Evolutionary conservation across 305 asterid genomes (phyloP).

Genomic region (Solanum hybrid): DNA sequence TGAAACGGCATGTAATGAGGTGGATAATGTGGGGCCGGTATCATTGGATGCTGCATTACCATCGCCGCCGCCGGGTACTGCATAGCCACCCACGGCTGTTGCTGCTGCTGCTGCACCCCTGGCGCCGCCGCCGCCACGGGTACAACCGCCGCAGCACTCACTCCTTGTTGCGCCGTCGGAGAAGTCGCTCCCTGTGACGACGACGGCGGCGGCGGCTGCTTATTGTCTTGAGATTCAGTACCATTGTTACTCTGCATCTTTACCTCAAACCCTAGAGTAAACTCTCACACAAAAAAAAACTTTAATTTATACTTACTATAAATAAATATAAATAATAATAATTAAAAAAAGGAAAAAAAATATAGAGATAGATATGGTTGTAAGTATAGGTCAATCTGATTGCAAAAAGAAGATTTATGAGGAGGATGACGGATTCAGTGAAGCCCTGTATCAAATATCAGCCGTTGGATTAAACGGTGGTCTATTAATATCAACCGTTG

Average conservation of each 20-base stretch:
- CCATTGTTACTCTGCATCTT: constrained; percentile 47
- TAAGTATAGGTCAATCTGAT: constrained; percentile 9
- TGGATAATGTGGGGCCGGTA: constrained; percentile 49
- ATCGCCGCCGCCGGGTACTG: constrained; percentile 74
- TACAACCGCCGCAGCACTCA: constrained; percentile 13
- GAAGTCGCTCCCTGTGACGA: background rate
- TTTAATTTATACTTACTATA: background rate
- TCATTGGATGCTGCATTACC: constrained; percentile 88
- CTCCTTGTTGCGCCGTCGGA: background rate
- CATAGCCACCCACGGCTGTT: constrained; percentile 76
- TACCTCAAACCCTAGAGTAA: constrained; percentile 5
- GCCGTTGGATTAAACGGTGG: constrained; percentile 18
- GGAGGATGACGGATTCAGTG: constrained; percentile 14
- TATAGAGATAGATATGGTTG: background rate
- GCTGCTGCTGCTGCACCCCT: constrained; percentile 18
- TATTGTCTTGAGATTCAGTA: constrained; percentile 41
- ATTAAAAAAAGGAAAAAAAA: background rate
- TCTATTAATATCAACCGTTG: constrained; percentile 1
- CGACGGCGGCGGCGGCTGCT: background rate
- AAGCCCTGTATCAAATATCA: background rate
- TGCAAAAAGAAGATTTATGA: constrained; percentile 9
- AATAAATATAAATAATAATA: background rate
- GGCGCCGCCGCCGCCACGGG: constrained; percentile 17
- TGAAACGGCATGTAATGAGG: constrained; percentile 76
- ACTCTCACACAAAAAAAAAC: background rate